phyloP scores from a whole-genome alignment of 2,329 filamentous ascomycete species.

The Aspergillus japonicus region DNA sequence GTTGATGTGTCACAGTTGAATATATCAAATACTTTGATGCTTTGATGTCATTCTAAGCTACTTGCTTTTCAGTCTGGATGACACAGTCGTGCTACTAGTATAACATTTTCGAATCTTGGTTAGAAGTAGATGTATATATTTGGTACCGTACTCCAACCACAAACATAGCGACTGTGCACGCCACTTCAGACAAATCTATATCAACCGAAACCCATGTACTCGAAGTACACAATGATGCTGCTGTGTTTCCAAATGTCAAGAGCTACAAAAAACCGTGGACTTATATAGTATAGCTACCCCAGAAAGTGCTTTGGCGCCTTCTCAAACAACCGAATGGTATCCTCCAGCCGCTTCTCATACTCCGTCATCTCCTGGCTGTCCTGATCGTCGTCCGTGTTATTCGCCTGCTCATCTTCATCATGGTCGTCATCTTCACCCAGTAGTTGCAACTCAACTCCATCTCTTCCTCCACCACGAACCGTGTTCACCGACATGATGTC shows the following conservation, averaged over 20 bases:
- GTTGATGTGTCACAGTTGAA: neutral
- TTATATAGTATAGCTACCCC: conserved; percentile 1
- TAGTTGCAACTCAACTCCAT: conserved; percentile 10
- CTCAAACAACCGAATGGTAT: conserved; percentile 25
- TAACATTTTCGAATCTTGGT: too few relatives aligned
- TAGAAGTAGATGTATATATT: too few relatives aligned
- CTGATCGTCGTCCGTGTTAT: conserved; percentile 13
- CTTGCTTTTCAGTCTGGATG: too few relatives aligned
- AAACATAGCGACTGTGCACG: too few relatives aligned
- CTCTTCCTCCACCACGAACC: conserved; percentile 8
- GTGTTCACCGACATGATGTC: conserved; percentile 25
- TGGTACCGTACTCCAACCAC: too few relatives aligned
- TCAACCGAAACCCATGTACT: too few relatives aligned
- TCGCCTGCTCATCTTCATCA: neutral
- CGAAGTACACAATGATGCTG: too few relatives aligned
- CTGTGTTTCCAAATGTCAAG: too few relatives aligned
- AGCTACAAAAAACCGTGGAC: too few relatives aligned
- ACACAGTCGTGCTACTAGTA: too few relatives aligned
- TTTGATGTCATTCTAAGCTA: too few relatives aligned
- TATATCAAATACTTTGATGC: neutral
- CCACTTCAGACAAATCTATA: too few relatives aligned
- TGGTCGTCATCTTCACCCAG: neutral
- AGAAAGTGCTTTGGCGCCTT: conserved; percentile 24
- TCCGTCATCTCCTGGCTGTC: conserved; percentile 17
- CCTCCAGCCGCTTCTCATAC: conserved; percentile 25